Evolutionary conservation across 495 filamentous ascomycete genomes (phyloP).

Genomic region (Clavariopsis aquatica): DNA sequence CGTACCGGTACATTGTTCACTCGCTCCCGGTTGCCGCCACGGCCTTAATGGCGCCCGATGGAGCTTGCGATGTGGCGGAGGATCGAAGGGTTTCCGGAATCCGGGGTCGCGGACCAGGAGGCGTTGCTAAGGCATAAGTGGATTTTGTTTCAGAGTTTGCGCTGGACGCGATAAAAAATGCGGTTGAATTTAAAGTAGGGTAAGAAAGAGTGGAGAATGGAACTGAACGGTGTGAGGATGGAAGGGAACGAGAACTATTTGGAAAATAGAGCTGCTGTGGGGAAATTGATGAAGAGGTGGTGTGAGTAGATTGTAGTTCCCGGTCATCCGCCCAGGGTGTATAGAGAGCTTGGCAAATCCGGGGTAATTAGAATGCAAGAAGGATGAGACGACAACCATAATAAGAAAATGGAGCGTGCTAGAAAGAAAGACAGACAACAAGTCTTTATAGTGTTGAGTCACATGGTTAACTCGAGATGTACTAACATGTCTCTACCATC

Average conservation of each 20-base stretch:
- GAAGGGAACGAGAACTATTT: neutral
- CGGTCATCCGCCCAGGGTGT: neutral
- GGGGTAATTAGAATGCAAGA: conserved; percentile 3
- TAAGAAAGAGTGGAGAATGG: neutral
- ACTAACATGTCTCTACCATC: no score
- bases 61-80: neutral
- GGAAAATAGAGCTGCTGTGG: neutral
- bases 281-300: neutral
- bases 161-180: neutral
- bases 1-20: neutral
- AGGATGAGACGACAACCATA: neutral
- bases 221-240: neutral
- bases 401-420: no score
- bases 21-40: no score
- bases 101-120: conserved; percentile 1
- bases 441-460: no score
- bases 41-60: neutral
- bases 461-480: no score
- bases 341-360: conserved; percentile 13
- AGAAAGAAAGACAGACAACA: neutral
- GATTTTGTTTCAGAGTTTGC: conserved; percentile 6
- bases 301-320: neutral
- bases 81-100: neutral
- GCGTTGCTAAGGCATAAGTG: neutral
- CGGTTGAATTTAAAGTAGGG: neutral